A percentile compares a stretch with the other conserved stretches of the same genome.
phyloP scores from a whole-genome alignment of 2,329 filamentous ascomycete species.

The Xylariaceae sp. region DNA sequence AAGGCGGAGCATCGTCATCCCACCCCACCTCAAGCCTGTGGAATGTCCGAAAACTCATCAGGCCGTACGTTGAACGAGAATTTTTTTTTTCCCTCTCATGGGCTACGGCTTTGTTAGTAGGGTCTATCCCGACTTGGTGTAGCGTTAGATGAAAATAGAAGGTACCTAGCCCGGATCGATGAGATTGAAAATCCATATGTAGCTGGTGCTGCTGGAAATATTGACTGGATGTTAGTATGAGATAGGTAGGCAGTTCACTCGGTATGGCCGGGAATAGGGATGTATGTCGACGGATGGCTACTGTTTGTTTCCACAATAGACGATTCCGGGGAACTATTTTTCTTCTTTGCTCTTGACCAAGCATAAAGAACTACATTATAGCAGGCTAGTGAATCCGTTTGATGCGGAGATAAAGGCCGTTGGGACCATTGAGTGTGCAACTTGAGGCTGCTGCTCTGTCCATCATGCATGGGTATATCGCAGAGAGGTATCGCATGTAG shows the following conservation, averaged over 20 bases:
- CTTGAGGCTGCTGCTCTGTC: conserved; percentile 11
- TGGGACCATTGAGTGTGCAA: conserved; percentile 11
- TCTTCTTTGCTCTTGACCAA: conserved; percentile 4
- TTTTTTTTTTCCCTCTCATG: not conserved
- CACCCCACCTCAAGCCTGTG: conserved; percentile 14
- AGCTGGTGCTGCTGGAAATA: conserved; percentile 13
- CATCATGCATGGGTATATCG: conserved; percentile 1
- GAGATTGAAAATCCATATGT: conserved; percentile 7
- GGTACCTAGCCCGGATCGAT: conserved; percentile 3
- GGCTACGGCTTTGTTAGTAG: conserved; percentile 12
- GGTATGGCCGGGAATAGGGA: conserved; percentile 5
- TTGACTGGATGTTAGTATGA: conserved; percentile 11
- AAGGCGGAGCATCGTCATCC: conserved; percentile 20
- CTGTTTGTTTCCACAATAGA: conserved; percentile 5
- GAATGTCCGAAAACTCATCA: conserved; percentile 10
- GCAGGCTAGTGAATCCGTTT: conserved; percentile 1
- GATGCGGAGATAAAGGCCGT: conserved; percentile 17
- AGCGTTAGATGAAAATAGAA: conserved; percentile 12
- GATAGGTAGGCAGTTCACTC: conserved; percentile 11
- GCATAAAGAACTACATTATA: not conserved
- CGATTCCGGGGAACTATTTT: conserved; percentile 3
- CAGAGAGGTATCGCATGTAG: not conserved
- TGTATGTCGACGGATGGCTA: conserved; percentile 7
- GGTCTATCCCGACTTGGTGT: conserved; percentile 19
- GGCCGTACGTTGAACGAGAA: conserved; percentile 8